These are phyloP conservation scores for Hura crepitans DNA, from an alignment of 441 rosid genomes.

Conservation along the genomic window DNA sequence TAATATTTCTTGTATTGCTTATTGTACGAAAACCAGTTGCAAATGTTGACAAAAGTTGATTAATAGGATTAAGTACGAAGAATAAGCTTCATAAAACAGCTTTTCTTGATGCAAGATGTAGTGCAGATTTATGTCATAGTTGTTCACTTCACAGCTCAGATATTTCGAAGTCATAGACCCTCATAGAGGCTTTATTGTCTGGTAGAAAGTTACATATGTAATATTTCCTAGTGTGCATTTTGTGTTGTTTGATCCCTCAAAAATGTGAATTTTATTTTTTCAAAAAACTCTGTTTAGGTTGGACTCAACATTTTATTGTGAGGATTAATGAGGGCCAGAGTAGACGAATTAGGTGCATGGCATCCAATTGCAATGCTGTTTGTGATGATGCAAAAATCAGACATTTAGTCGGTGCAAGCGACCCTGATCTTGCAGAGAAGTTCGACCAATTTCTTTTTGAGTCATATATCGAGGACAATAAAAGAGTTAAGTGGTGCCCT, in stretches of 20 bases:
- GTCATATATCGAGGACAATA: constrained; percentile 86
- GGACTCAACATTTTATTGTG: constrained; percentile 74
- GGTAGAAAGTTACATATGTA: too few relatives aligned
- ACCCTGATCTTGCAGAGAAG: constrained; percentile 58
- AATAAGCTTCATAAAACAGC: not conserved
- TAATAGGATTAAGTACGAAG: not conserved
- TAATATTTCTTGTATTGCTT: not conserved
- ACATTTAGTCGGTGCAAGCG: constrained; percentile 41
- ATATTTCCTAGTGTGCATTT: not conserved
- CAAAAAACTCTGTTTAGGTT: constrained; percentile 39
- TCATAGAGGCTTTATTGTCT: not conserved
- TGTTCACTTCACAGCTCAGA: not conserved
- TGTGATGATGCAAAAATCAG: constrained; percentile 63
- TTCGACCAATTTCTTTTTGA: constrained; percentile 75
- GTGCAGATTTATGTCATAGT: not conserved
- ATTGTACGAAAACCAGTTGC: not conserved
- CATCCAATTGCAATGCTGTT: constrained; percentile 55
- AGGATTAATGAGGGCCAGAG: constrained; percentile 79
- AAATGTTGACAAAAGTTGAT: not conserved
- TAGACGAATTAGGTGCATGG: constrained; percentile 72
- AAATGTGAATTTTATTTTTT: not conserved
- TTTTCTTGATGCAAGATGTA: constrained; percentile 1
- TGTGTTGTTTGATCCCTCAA: not conserved
- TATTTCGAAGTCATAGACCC: not conserved
- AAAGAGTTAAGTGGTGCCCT: constrained; percentile 87